phyloP scores from a whole-genome alignment of 2,329 filamentous ascomycete genomes.

The Aspergillus quadricinctus region DNA sequence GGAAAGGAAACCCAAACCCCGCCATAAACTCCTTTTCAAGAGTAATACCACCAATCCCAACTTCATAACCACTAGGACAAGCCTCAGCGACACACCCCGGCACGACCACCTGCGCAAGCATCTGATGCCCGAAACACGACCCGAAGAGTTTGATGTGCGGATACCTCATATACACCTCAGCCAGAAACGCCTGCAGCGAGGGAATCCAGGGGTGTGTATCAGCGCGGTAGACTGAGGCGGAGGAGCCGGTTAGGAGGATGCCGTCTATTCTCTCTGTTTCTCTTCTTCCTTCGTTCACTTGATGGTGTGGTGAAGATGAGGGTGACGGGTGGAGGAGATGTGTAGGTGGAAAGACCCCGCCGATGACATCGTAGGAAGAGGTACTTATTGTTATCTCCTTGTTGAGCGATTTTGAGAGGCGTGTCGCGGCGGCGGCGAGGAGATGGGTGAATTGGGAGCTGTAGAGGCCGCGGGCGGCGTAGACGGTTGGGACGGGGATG shows the following conservation, averaged over 20 bases:
- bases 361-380: slow-evolving; percentile 31
- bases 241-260: slow-evolving; percentile 31
- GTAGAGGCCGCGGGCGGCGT: slow-evolving; percentile 30
- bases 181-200: slow-evolving; percentile 22
- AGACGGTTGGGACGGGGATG: slow-evolving; percentile 30
- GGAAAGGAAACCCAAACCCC: neutral
- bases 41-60: slow-evolving; percentile 26
- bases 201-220: slow-evolving; percentile 26
- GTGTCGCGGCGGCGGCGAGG: slow-evolving; percentile 26
- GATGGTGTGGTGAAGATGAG: too few species aligned
- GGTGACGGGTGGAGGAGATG: neutral
- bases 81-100: slow-evolving; percentile 17
- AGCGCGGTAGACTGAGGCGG: slow-evolving; percentile 25
- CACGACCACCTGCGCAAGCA: slow-evolving; percentile 18
- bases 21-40: slow-evolving; percentile 14
- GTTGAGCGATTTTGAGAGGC: slow-evolving; percentile 16
- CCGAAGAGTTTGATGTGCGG: slow-evolving; percentile 30
- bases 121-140: slow-evolving; percentile 33
- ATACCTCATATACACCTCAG: slow-evolving; percentile 21
- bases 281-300: too few species aligned
- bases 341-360: slow-evolving; percentile 22
- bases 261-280: slow-evolving; percentile 26
- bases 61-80: slow-evolving; percentile 22
- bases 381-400: slow-evolving; percentile 20
- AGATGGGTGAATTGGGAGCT: slow-evolving; percentile 33